Evolutionary conservation across 768 basidiomycete genomes (phyloP).

Genomic region (Chalciporus pseudorubinellus): DNA sequence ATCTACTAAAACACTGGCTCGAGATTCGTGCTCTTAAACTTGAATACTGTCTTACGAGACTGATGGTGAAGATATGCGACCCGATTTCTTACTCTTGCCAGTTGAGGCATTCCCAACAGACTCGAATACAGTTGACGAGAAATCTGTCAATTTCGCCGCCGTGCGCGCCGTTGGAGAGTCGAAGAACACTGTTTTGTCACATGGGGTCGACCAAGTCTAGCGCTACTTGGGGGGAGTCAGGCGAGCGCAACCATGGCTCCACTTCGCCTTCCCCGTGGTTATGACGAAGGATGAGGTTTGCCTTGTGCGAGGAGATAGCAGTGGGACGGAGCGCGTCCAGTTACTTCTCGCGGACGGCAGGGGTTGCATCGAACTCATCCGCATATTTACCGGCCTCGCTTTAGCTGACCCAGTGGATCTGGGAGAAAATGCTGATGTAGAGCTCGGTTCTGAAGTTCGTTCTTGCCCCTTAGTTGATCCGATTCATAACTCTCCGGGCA

Average conservation of each 20-base stretch:
- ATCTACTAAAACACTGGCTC: neutral
- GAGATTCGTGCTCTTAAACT: neutral
- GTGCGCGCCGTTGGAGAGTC: too few relatives aligned
- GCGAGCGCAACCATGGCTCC: conserved; percentile 8
- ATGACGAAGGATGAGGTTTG: neutral
- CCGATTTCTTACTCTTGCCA: too few relatives aligned
- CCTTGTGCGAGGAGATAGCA: conserved; percentile 10
- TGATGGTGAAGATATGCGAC: neutral
- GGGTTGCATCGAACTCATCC: conserved; percentile 12
- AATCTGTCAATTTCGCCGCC: conserved; percentile 7
- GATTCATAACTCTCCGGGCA: too few relatives aligned
- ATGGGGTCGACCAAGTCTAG: neutral
- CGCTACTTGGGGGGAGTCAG: conserved; percentile 4
- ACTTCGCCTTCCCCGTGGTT: conserved; percentile 5
- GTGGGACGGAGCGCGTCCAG: conserved; percentile 7
- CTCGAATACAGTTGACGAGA: neutral
- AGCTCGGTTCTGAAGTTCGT: too few relatives aligned
- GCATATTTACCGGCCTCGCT: conserved; percentile 7
- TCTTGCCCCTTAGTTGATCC: too few relatives aligned
- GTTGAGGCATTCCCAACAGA: conserved; percentile 5
- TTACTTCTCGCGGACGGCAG: conserved; percentile 3
- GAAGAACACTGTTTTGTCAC: neutral
- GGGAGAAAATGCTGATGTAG: too few relatives aligned
- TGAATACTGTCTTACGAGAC: conserved; percentile 11
- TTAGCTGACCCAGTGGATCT: neutral